A percentile compares a stretch with the other conserved stretches of the same genome.
Conservation (phyloP, 805 yeast genomes). For the Metschnikowia similis region DNA sequence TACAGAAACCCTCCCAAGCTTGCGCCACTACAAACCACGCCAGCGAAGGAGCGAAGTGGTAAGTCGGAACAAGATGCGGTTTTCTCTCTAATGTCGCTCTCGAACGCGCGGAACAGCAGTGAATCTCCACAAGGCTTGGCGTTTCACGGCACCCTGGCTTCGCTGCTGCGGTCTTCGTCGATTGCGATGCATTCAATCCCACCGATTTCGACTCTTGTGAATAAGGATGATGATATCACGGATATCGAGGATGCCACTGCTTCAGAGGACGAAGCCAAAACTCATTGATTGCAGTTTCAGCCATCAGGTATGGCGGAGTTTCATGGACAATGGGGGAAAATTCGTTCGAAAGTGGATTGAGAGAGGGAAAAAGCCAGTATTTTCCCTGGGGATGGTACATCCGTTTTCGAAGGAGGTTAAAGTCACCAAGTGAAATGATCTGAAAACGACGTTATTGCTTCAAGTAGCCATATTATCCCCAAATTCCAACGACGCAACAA, state of each 20-base stretch:
- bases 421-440: no score
- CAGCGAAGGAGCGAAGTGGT: conserved; percentile 17
- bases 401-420: no score
- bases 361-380: no score
- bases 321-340: no score
- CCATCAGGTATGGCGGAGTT: background rate
- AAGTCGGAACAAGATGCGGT: conserved; percentile 52
- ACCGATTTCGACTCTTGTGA: conserved; percentile 26
- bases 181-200: conserved; percentile 24
- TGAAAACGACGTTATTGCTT: no score
- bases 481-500: no score
- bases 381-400: no score
- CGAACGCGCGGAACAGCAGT: conserved; percentile 44
- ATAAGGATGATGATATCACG: conserved; percentile 29
- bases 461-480: no score
- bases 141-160: conserved; percentile 15
- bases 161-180: conserved; percentile 23
- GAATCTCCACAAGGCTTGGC: conserved; percentile 21
- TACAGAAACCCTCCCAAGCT: conserved; percentile 7
- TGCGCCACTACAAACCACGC: conserved; percentile 14
- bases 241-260: conserved; percentile 30
- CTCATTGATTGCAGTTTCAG: background rate
- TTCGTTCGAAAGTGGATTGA: no score
- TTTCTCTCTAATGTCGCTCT: conserved; percentile 49
- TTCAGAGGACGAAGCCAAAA: conserved; percentile 20